Evolutionary conservation across 768 basidiomycete genomes (phyloP).

Genomic region (Hericium erinaceus): DNA sequence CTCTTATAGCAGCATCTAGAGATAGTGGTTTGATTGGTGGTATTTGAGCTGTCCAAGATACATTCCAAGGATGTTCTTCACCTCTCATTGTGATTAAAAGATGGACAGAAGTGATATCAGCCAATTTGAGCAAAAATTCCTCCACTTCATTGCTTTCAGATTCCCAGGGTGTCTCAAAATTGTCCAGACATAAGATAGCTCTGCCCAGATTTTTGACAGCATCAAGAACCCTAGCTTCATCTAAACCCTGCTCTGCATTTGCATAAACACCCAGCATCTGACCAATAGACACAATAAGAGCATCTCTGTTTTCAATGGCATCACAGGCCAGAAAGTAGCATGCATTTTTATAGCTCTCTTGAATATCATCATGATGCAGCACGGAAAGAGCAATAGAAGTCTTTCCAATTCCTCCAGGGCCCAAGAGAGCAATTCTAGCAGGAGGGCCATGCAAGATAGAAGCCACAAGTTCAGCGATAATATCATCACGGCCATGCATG

Average conservation of each 20-base stretch:
- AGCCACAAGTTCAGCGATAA: too few species aligned
- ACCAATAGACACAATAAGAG: neutral
- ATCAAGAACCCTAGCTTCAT: neutral
- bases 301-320: neutral
- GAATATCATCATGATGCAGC: neutral
- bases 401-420: constrained; percentile 8
- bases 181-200: neutral
- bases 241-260: neutral
- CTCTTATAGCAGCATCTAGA: neutral
- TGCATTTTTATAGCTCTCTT: neutral
- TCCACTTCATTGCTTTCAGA: neutral
- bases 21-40: neutral
- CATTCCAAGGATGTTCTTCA: neutral
- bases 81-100: neutral
- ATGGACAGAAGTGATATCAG: neutral
- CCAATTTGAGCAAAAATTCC: neutral
- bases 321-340: constrained; percentile 5
- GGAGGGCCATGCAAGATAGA: neutral
- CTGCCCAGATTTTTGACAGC: neutral
- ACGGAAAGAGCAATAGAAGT: constrained; percentile 4
- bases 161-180: constrained; percentile 1
- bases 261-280: neutral
- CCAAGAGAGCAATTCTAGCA: neutral
- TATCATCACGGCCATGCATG: too few species aligned
- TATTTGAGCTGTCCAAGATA: neutral